These are phyloP conservation scores for Fragaria iinumae DNA, from an alignment of 306 rosid genomes.

Conservation along the genomic window DNA sequence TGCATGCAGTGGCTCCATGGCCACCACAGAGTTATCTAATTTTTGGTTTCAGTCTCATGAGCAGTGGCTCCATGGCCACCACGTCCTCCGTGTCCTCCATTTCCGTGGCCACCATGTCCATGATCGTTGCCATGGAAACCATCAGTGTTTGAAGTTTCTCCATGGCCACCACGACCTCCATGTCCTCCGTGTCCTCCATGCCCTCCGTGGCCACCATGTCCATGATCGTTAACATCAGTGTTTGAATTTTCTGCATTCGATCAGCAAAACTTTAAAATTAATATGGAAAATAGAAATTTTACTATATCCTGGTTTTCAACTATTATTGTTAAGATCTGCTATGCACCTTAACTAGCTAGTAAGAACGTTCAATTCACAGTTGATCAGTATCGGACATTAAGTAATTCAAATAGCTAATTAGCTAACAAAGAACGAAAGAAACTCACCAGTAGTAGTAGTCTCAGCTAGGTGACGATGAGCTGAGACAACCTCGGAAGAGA, in stretches of 20 bases:
- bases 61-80: background rate
- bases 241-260: background rate
- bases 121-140: background rate
- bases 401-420: background rate
- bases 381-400: too few species aligned
- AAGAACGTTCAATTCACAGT: too few species aligned
- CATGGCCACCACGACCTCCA: background rate
- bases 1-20: background rate
- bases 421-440: background rate
- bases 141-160: background rate
- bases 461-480: background rate
- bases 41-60: background rate
- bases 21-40: background rate
- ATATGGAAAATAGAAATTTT: background rate
- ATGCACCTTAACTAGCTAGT: background rate
- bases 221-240: background rate
- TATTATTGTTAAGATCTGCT: background rate
- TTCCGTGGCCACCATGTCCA: background rate
- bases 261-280: background rate
- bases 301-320: background rate
- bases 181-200: background rate
- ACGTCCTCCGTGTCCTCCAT: background rate
- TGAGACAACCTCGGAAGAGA: slow-evolving; percentile 4
- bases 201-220: background rate
- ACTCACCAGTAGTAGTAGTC: background rate